Base-by-base conservation (phyloP, 768 basidiomycete genomes). In the Mycena epipterygia region DNA sequence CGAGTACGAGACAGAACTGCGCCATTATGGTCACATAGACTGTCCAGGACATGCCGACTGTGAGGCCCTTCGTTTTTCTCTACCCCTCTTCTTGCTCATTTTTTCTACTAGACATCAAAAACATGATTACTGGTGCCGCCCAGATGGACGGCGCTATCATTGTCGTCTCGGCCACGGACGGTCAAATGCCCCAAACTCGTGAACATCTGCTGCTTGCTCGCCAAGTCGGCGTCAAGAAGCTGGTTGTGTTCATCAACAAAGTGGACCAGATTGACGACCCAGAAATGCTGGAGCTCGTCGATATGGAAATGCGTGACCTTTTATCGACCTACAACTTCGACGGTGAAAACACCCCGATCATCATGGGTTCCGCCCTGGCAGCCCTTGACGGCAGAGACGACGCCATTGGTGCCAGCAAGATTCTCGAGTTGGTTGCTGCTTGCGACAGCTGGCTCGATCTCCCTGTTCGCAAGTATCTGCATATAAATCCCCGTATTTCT, bases 201-300 rank as follows among this genome's bases (percentile, higher is more conserved):
- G 98, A 99, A 86, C 98, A 99, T 84, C 84, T 99, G 71, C 92
- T 99, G 62, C 91, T 99, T 55, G 97, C 97, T 75, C 95, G 96
- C 78, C 98, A 99, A 85, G 97, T 99, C 73, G 98, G 98, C 73
- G 93, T 99, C 79, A 96, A 97, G 84, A 94, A 92, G 81, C 90
- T 99, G 41, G 96, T 99, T 67, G 98, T 99, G 74, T 99, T 98
- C 87, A 96, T 99, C 83, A 99, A 99, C 93, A 99, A 99, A 84
- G 92, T 99, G 70, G 98, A 99, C 84, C 90, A 93, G 86, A 94
- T 99, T 68, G 90, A 93, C 70, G 98, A 99, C 88, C 90, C 93
- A 7, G 98, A 99, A 87, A 98, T 99, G 96, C 86, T 99, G 65
- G 96, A 98, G 85, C 93, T 99, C 68, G 98, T 99, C 70, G 98